Evolutionary conservation across 2,329 filamentous ascomycete species (phyloP).

Genomic region (Calonectria pseudoreteaudii): DNA sequence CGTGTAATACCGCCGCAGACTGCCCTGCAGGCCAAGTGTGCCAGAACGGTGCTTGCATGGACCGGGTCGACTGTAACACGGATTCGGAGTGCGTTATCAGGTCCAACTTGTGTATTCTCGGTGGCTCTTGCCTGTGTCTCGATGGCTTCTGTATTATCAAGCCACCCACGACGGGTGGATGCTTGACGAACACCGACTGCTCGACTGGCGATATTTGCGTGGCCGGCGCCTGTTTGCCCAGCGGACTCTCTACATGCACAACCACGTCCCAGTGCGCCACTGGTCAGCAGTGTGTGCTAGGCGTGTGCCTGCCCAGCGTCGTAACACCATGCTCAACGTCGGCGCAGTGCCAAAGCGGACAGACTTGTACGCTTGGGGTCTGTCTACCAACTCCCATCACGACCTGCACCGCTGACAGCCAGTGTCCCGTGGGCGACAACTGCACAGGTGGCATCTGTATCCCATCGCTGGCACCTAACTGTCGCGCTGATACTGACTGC

Average conservation of each 20-base stretch:
- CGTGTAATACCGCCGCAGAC: background rate
- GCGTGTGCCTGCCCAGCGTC: background rate
- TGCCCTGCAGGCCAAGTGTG: background rate
- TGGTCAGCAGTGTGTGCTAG: background rate
- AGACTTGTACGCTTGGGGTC: background rate
- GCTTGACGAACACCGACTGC: background rate
- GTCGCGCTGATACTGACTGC: background rate
- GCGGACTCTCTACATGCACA: background rate
- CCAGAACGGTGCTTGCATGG: constrained; percentile 8
- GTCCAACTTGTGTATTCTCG: background rate
- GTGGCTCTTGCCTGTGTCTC: constrained; percentile 10
- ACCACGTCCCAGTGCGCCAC: background rate
- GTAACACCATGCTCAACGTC: background rate
- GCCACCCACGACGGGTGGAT: background rate
- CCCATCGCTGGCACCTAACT: background rate
- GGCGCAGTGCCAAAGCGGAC: background rate
- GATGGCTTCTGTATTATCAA: constrained; percentile 4
- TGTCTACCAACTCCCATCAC: constrained; percentile 2
- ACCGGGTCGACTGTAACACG: background rate
- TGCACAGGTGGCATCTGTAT: constrained; percentile 4
- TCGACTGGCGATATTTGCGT: background rate
- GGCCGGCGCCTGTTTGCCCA: background rate
- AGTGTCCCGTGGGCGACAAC: background rate
- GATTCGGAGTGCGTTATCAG: background rate
- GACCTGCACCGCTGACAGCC: background rate